Conservation (phyloP, 2,329 filamentous ascomycete species). For the Knoxdaviesia capensis region DNA sequence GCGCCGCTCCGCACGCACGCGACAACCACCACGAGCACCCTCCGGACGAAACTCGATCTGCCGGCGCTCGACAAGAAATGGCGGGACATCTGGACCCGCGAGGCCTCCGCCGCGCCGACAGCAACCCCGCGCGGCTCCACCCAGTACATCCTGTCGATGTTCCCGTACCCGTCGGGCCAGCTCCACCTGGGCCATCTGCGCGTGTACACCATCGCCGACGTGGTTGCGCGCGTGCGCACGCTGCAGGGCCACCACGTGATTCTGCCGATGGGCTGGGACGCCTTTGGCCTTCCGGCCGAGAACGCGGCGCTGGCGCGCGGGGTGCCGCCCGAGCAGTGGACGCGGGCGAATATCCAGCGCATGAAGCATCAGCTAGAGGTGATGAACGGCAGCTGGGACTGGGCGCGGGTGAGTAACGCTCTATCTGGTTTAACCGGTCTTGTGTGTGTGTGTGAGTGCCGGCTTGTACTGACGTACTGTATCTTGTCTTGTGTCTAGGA, state of each 20-base stretch:
- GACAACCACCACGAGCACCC: slow-evolving; percentile 5
- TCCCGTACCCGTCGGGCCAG: slow-evolving; percentile 75
- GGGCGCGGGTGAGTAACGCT: slow-evolving; percentile 45
- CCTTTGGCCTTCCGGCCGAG: slow-evolving; percentile 76
- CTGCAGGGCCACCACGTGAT: slow-evolving; percentile 59
- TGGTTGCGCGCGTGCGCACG: slow-evolving; percentile 54
- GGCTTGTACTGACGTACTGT: slow-evolving; percentile 3
- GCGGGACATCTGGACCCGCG: slow-evolving; percentile 23
- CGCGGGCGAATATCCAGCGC: slow-evolving; percentile 53
- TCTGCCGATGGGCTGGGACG: slow-evolving; percentile 90
- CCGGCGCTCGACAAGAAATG: slow-evolving; percentile 24
- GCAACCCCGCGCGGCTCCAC: slow-evolving; percentile 8
- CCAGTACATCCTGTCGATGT: slow-evolving; percentile 73
- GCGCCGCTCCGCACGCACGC: slow-evolving; percentile 4
- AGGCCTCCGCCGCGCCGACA: slow-evolving; percentile 4
- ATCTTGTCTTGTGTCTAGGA: slow-evolving; percentile 32
- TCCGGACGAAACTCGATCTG: slow-evolving; percentile 4
- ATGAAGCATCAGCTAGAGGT: slow-evolving; percentile 67
- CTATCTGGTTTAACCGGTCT: neutral
- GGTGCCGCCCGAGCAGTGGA: slow-evolving; percentile 62
- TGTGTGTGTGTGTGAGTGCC: neutral
- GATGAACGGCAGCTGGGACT: slow-evolving; percentile 73
- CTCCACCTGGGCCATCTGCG: slow-evolving; percentile 75
- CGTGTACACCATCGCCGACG: slow-evolving; percentile 81
- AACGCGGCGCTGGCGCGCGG: slow-evolving; percentile 77